A percentile compares a stretch with the other conserved stretches of the same genome.
These are phyloP conservation scores for Lentinus brumalis DNA, from an alignment of 768 basidiomycete species.

Conservation along the genomic window DNA sequence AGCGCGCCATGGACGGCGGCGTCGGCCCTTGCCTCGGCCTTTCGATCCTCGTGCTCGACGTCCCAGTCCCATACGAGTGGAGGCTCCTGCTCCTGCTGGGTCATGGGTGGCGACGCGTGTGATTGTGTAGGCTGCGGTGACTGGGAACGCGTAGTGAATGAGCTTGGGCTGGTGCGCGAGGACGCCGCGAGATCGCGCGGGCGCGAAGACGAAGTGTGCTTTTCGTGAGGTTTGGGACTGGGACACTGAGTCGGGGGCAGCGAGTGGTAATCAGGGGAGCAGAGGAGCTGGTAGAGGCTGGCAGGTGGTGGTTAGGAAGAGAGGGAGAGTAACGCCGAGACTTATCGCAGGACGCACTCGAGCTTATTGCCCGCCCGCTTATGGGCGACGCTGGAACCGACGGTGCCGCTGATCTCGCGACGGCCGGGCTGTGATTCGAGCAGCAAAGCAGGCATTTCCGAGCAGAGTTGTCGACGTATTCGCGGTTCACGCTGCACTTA, in stretches of 20 bases:
- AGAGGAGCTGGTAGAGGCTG: conserved; percentile 26
- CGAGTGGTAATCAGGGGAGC: conserved; percentile 15
- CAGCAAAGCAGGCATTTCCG: conserved; percentile 17
- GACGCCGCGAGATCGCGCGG: neutral
- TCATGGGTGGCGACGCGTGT: neutral
- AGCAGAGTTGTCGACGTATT: neutral
- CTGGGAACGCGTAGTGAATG: neutral
- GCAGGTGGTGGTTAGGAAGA: conserved; percentile 24
- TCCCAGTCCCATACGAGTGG: conserved; percentile 70
- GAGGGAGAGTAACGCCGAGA: conserved; percentile 18
- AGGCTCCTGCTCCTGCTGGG: conserved; percentile 1
- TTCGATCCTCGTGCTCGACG: conserved; percentile 69
- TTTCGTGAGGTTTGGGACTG: neutral
- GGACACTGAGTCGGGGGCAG: neutral
- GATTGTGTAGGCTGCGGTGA: neutral
- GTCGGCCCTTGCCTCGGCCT: conserved; percentile 64
- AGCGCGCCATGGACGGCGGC: conserved; percentile 58
- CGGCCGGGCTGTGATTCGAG: conserved; percentile 13
- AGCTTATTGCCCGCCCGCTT: conserved; percentile 21
- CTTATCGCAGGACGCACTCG: conserved; percentile 28
- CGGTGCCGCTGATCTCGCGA: conserved; percentile 17
- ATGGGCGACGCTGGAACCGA: conserved; percentile 10
- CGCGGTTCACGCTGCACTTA: neutral
- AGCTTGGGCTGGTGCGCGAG: conserved; percentile 3
- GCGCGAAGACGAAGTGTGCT: neutral